Percentiles rank a stretch among this genome's conserved stretches.
phyloP scores from a whole-genome alignment of 768 basidiomycete genomes.

The Mycena venus region DNA sequence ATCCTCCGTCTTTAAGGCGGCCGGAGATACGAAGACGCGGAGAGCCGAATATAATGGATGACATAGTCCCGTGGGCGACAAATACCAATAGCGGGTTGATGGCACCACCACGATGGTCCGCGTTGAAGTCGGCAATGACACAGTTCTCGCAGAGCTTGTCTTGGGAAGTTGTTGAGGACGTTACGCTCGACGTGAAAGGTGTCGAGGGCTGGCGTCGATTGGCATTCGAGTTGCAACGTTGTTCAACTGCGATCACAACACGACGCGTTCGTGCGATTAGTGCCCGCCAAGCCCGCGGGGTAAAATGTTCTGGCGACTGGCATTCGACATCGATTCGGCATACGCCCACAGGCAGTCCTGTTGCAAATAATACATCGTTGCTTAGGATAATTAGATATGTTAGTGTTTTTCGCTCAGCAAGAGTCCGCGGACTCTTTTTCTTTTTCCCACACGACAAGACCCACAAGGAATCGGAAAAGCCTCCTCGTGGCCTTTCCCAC shows the following conservation, averaged over 20 bases:
- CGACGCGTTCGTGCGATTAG: too few relatives aligned
- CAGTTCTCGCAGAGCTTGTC: not conserved
- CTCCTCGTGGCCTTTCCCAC: constrained; percentile 7
- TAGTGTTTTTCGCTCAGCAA: constrained; percentile 17
- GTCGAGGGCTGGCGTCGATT: too few relatives aligned
- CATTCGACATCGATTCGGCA: too few relatives aligned
- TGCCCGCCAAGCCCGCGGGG: too few relatives aligned
- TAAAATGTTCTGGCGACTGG: too few relatives aligned
- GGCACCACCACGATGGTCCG: not conserved
- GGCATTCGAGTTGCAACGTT: not conserved
- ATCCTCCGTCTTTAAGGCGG: not conserved
- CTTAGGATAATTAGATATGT: not conserved
- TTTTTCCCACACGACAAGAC: not conserved
- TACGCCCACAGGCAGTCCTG: too few relatives aligned
- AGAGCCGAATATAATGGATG: not conserved
- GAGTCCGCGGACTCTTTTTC: not conserved
- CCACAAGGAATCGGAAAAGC: constrained; percentile 1
- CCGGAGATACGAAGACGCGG: not conserved
- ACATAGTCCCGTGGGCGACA: constrained; percentile 7
- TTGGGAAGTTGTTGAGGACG: not conserved
- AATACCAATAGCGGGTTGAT: not conserved
- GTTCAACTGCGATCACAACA: too few relatives aligned
- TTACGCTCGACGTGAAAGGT: too few relatives aligned
- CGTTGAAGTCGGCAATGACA: not conserved
- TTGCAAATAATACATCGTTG: not conserved